These are phyloP conservation scores for Marchantia paleacea DNA, from an alignment of 225 moss, liverwort and hornwort species.

Conservation along the genomic window DNA sequence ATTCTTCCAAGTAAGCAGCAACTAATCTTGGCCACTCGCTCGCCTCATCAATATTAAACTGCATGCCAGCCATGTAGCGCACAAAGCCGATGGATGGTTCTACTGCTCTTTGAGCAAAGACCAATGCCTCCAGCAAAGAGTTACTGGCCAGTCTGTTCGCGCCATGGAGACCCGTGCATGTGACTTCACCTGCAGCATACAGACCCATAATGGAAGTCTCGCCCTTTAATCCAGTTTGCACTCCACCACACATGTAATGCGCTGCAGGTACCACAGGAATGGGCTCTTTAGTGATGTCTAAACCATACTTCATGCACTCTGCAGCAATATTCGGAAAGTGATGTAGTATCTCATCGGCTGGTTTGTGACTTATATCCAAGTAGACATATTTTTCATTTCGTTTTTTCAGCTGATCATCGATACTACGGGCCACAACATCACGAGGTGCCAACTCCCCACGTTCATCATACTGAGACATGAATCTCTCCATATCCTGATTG, in stretches of 20 bases:
- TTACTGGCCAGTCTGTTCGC: constrained; percentile 98
- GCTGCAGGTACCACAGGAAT: constrained; percentile 99
- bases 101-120: constrained; percentile 97
- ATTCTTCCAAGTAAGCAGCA: constrained; percentile 40
- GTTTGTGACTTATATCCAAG: constrained; percentile 91
- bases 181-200: constrained; percentile 96
- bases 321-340: constrained; percentile 97
- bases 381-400: constrained; percentile 84
- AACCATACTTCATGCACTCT: constrained; percentile 87
- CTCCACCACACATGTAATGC: constrained; percentile 99
- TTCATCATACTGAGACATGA: constrained; percentile 88
- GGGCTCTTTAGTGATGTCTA: constrained; percentile 86
- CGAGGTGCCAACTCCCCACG: constrained; percentile 95
- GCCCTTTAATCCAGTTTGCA: constrained; percentile 85
- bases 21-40: constrained; percentile 70
- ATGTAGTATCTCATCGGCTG: constrained; percentile 68
- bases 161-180: constrained; percentile 94
- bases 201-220: constrained; percentile 90
- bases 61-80: constrained; percentile 59
- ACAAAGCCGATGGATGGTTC: constrained; percentile 90
- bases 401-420: constrained; percentile 95
- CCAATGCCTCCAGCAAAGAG: constrained; percentile 85
- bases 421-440: constrained; percentile 94
- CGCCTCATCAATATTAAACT: constrained; percentile 78
- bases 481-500: constrained; percentile 88